A percentile compares a stretch with the other conserved stretches of the same genome.
phyloP scores from a whole-genome alignment of 2,329 filamentous ascomycete genomes.

The Aspergillus eucalypticola region DNA sequence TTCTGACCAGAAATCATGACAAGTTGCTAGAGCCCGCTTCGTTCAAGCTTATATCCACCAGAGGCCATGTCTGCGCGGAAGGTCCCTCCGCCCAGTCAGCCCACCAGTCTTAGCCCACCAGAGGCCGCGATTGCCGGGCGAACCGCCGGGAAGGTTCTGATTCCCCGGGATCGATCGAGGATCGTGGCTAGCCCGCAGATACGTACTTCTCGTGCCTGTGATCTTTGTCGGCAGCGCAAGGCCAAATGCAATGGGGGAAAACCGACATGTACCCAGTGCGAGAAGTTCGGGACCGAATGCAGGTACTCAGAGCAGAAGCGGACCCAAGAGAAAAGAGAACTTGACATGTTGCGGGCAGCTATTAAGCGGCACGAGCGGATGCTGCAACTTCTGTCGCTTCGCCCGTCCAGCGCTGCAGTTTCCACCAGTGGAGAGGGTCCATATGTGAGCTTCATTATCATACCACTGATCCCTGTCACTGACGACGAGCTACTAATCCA shows the following conservation, averaged over 20 bases:
- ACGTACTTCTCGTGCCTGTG: conserved; percentile 1
- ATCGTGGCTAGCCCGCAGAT: background rate
- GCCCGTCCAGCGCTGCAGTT: background rate
- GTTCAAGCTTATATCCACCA: background rate
- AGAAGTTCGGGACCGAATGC: background rate
- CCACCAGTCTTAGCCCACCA: background rate
- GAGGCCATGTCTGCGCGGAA: background rate
- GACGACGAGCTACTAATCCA: background rate
- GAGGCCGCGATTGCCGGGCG: background rate
- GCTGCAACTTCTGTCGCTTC: conserved; percentile 3
- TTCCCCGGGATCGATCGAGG: conserved; percentile 5
- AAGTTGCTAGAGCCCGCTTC: background rate
- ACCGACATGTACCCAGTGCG: conserved; percentile 1
- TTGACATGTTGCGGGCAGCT: background rate
- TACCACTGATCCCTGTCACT: too few relatives aligned
- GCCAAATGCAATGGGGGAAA: conserved; percentile 6
- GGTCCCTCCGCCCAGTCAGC: background rate
- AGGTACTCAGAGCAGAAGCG: conserved; percentile 3
- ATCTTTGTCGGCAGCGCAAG: conserved; percentile 3
- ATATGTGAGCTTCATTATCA: background rate
- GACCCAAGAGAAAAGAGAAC: background rate
- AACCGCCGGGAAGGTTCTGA: conserved; percentile 6
- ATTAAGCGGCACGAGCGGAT: conserved; percentile 3
- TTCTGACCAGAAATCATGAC: background rate
- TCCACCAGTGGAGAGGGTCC: background rate